Evolutionary conservation across 2,329 filamentous ascomycete genomes (phyloP).

Genomic region (Fusarium tricinctum): DNA sequence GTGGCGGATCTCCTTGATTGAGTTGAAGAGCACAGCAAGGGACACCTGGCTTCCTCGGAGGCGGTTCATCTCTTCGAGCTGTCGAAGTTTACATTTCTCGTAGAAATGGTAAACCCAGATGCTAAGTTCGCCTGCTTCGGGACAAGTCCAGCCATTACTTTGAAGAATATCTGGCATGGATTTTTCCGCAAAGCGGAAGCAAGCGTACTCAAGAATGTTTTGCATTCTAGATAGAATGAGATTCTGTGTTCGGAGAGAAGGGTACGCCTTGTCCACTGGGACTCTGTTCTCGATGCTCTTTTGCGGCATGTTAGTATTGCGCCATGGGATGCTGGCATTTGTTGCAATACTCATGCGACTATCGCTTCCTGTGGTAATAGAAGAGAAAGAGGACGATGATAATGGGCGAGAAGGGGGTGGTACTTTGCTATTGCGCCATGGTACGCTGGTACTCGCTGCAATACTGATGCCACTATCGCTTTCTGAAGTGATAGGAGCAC

Average conservation of each 20-base stretch:
- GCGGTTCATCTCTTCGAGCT: not conserved
- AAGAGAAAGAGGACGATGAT: too few species aligned
- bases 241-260: constrained; percentile 6
- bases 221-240: constrained; percentile 11
- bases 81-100: not conserved
- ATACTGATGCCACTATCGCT: too few species aligned
- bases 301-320: not conserved
- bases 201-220: constrained; percentile 14
- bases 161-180: constrained; percentile 9
- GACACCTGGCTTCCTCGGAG: not conserved
- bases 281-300: not conserved
- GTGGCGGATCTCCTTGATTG: constrained; percentile 14
- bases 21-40: not conserved
- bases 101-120: constrained; percentile 5
- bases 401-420: too few species aligned
- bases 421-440: not conserved
- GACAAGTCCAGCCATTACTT: constrained; percentile 3
- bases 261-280: not conserved
- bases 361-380: too few species aligned
- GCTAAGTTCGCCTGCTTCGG: constrained; percentile 19
- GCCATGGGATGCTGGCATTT: not conserved
- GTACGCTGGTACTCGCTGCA: too few species aligned
- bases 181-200: constrained; percentile 12
- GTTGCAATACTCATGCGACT: too few species aligned
- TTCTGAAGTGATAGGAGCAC: too few species aligned